Conservation (phyloP, 2,329 filamentous ascomycete genomes). For the Verticillium nubilum region DNA sequence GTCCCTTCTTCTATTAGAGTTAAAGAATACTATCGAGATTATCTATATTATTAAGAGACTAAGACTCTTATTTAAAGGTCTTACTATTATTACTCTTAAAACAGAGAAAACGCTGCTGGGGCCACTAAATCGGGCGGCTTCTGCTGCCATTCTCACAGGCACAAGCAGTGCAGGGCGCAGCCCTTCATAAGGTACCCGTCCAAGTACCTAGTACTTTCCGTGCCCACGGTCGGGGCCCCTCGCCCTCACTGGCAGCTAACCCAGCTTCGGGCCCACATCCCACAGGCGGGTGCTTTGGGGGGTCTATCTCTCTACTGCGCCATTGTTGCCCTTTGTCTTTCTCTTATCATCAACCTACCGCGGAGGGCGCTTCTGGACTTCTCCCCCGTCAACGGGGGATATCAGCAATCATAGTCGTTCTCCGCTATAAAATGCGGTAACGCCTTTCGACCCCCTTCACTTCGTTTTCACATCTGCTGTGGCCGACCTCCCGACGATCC, state of each 20-base stretch:
- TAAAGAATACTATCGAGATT: no score
- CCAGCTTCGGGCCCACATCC: background rate
- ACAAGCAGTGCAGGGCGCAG: conserved; percentile 2
- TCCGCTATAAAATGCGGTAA: no score
- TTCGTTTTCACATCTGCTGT: background rate
- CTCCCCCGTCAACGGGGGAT: background rate
- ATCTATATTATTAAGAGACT: no score
- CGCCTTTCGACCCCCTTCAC: background rate
- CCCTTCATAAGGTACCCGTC: background rate
- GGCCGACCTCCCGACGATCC: background rate
- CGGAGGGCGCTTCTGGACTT: background rate
- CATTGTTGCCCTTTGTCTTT: background rate
- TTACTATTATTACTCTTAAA: conserved; percentile 7
- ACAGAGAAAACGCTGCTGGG: conserved; percentile 5
- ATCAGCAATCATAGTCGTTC: no score
- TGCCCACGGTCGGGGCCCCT: background rate
- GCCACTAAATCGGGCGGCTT: conserved; percentile 6
- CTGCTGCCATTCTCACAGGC: conserved; percentile 7
- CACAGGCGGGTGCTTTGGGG: background rate
- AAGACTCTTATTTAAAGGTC: no score
- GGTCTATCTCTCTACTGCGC: background rate
- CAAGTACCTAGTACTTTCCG: conserved; percentile 9
- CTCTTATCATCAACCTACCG: background rate
- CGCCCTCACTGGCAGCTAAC: background rate
- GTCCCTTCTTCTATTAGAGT: no score